Evolutionary conservation across 805 yeast species (phyloP), one percentile per base, ranked within the genome.

Genomic region (Candida nemodendra): DNA sequence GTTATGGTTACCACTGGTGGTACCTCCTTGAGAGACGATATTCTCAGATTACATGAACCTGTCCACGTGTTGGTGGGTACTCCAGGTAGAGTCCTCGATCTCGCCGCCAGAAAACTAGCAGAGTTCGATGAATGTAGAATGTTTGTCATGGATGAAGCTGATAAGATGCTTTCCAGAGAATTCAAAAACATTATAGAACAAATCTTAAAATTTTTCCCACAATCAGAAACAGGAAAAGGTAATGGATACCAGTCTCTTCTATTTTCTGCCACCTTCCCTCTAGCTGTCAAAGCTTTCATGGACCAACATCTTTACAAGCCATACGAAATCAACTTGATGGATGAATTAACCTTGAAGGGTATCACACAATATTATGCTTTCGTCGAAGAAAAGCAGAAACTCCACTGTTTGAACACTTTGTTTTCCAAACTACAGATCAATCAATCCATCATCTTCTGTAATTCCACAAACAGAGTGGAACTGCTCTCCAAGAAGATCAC

Each of bases 1-100:
- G 88, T 93, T 58, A 91, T 93, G 98, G 97, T 91, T 40, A 84
- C 98, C 65, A 93, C 98, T 9, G 99, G 99, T 64, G 99, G 99
- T 59, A 93, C 99, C 31, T 78, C 84, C 41, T 72, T 93, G 51
- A 82, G 84, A 66, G 99, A 93, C 66, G 99, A 93, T 65, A 91
- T 93, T 55, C 64, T 93, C 56, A 83, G 99, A 72, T 73, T 93
- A 54, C 79, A 85, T 56, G 98, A 91, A 35, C 83, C 95, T 9
- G 97, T 93, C 26, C 98, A 93, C 63, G 78, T 93, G 28, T 69
- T 93, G 44, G 99, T 93, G 29, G 99, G 97, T 49, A 93, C 99
- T 23, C 98, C 98, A 2, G 99, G 99, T 53, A 82, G 99, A 72
- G 90, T 93, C 26, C 75, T 93, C 44, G 99, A 93, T 66, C 77